Percentiles rank a stretch among this genome's conserved stretches.
Conservation (phyloP, 306 rosid species). For the Lathyrus oleraceus region DNA sequence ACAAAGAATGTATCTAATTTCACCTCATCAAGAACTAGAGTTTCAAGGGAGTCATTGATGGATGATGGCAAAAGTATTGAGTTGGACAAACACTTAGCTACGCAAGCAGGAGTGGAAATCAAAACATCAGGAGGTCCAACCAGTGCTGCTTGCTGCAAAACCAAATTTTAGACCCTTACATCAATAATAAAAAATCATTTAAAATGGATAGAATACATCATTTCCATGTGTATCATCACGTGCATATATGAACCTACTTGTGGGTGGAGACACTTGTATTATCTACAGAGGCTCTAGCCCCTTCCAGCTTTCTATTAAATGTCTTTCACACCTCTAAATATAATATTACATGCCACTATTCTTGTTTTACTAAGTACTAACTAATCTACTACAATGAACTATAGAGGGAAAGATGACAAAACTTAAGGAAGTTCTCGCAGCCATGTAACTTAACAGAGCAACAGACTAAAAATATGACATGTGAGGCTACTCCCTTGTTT, state of each 20-base stretch:
- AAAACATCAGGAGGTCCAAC: conserved; percentile 79
- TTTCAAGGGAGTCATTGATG: conserved; percentile 63
- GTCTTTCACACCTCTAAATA: neutral
- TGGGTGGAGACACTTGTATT: neutral
- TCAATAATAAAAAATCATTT: conserved; percentile 9
- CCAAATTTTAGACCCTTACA: conserved; percentile 23
- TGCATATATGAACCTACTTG: neutral
- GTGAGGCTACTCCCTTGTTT: neutral
- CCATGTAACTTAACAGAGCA: neutral
- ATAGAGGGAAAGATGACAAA: neutral
- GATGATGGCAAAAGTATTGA: conserved; percentile 61
- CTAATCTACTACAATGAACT: neutral
- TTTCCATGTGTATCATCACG: neutral
- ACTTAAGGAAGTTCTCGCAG: neutral
- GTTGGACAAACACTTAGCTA: conserved; percentile 76
- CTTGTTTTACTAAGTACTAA: neutral
- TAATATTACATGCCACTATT: neutral
- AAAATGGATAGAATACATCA: neutral
- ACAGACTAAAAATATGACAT: neutral
- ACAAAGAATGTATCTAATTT: conserved; percentile 2
- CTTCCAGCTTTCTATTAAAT: neutral
- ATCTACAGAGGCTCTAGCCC: neutral
- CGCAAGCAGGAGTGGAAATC: conserved; percentile 88
- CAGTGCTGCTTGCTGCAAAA: conserved; percentile 69
- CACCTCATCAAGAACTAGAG: conserved; percentile 98